A percentile compares a stretch with the other conserved stretches of the same genome.
Conservation (phyloP, 306 rosid genomes). For the Lithocarpus polystachyus region DNA sequence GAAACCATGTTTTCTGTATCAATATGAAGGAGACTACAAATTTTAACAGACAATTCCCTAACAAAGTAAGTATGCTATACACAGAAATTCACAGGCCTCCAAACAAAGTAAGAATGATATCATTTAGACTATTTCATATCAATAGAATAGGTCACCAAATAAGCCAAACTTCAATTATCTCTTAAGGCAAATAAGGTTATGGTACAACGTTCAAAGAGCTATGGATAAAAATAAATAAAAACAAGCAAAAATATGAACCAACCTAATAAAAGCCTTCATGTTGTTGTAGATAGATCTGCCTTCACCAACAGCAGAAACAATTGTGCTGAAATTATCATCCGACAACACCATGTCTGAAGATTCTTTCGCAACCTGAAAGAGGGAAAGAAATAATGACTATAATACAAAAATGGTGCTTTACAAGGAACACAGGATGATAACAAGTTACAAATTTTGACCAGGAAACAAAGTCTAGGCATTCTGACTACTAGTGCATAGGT, state of each 20-base stretch:
- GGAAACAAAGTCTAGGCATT: background rate
- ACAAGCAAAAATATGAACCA: background rate
- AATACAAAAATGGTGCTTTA: background rate
- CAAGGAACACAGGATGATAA: background rate
- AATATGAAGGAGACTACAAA: background rate
- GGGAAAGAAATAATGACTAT: background rate
- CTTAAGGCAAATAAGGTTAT: background rate
- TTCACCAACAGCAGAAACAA: constrained; percentile 94
- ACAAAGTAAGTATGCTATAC: too few relatives aligned
- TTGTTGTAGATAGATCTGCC: constrained; percentile 95
- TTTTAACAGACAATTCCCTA: background rate
- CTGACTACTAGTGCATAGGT: background rate
- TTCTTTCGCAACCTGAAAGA: constrained; percentile 87
- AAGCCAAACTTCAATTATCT: background rate
- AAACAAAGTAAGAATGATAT: background rate
- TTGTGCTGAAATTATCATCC: constrained; percentile 89
- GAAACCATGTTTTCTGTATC: background rate
- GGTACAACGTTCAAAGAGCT: background rate
- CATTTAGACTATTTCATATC: background rate
- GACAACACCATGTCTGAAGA: constrained; percentile 98
- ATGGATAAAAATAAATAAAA: background rate
- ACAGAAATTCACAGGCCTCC: background rate
- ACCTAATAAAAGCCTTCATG: constrained; percentile 98
- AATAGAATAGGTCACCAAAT: background rate
- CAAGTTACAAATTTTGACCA: background rate